phyloP scores from a whole-genome alignment of 2,329 filamentous ascomycete genomes.

The Ascochyta fabae region DNA sequence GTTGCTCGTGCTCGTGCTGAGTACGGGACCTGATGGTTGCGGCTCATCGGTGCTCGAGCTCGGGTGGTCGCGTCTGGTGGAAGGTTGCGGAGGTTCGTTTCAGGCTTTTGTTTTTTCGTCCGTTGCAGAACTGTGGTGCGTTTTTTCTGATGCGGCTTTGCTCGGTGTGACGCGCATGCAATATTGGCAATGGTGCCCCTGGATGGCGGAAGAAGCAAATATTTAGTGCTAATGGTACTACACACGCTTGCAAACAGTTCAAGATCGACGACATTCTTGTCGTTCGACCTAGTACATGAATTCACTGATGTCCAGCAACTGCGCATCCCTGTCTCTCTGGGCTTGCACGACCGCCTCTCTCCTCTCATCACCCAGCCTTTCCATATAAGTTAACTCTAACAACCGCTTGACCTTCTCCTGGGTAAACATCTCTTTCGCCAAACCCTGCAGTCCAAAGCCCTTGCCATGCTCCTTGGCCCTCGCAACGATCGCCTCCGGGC shows the following conservation, averaged over 20 bases:
- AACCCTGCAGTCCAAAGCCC: conserved; percentile 33
- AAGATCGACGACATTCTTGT: not conserved
- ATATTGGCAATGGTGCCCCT: not conserved
- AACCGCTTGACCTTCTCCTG: conserved; percentile 51
- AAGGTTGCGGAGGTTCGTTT: not conserved
- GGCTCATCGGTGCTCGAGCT: not conserved
- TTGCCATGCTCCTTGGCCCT: conserved; percentile 60
- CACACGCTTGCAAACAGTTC: not conserved
- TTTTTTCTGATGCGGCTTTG: not conserved
- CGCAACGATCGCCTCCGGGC: conserved; percentile 69
- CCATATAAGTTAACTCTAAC: conserved; percentile 50
- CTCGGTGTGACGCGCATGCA: not conserved
- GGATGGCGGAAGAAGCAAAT: not conserved
- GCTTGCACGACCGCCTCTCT: conserved; percentile 70
- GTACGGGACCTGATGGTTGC: not conserved
- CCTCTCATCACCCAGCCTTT: conserved; percentile 67
- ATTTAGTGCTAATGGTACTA: not conserved
- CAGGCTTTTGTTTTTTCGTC: not conserved
- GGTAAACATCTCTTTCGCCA: conserved; percentile 40
- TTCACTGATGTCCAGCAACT: conserved; percentile 73
- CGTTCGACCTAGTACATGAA: conserved; percentile 60
- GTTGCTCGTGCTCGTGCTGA: not conserved
- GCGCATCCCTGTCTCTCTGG: conserved; percentile 72
- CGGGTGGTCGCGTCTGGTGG: not conserved
- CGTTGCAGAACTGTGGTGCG: not conserved